Conservation (phyloP, 495 filamentous ascomycete species). For the Hypoxylon perforatum region DNA sequence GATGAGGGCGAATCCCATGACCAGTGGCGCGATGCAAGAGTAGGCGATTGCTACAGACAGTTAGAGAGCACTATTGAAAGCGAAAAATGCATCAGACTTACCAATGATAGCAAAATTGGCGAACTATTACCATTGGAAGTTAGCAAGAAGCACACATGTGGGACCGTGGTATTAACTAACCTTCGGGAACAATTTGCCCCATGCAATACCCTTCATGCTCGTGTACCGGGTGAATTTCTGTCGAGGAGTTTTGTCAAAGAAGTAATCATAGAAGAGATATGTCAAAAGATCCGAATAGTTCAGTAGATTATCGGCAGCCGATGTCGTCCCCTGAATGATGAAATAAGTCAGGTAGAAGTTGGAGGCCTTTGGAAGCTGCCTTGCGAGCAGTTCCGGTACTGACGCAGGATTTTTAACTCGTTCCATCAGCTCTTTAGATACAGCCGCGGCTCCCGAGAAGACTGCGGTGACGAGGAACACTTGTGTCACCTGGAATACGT, state of each 20-base stretch:
- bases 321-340: slow-evolving; percentile 82
- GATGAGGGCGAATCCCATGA: slow-evolving; percentile 82
- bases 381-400: slow-evolving; percentile 71
- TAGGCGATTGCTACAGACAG: slow-evolving; percentile 73
- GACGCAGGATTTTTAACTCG: slow-evolving; percentile 71
- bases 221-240: slow-evolving; percentile 82
- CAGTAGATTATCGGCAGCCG: slow-evolving; percentile 71
- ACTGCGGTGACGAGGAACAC: slow-evolving; percentile 90
- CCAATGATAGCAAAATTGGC: slow-evolving; percentile 82
- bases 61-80: slow-evolving; percentile 8
- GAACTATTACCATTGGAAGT: slow-evolving; percentile 68
- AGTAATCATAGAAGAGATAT: slow-evolving; percentile 73
- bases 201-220: slow-evolving; percentile 58
- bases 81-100: slow-evolving; percentile 29
- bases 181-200: slow-evolving; percentile 67
- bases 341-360: slow-evolving; percentile 95
- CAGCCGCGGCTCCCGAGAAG: slow-evolving; percentile 69
- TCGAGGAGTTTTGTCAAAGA: slow-evolving; percentile 72
- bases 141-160: slow-evolving; percentile 53
- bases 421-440: slow-evolving; percentile 64
- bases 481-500: slow-evolving; percentile 89
- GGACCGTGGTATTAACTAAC: slow-evolving; percentile 82
- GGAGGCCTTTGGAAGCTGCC: slow-evolving; percentile 79
- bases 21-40: slow-evolving; percentile 88
- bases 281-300: slow-evolving; percentile 55